Percentiles rank a stretch among this genome's conserved stretches.
phyloP scores from a whole-genome alignment of 345 rosid genomes.

The Eucalyptus viminalis region DNA sequence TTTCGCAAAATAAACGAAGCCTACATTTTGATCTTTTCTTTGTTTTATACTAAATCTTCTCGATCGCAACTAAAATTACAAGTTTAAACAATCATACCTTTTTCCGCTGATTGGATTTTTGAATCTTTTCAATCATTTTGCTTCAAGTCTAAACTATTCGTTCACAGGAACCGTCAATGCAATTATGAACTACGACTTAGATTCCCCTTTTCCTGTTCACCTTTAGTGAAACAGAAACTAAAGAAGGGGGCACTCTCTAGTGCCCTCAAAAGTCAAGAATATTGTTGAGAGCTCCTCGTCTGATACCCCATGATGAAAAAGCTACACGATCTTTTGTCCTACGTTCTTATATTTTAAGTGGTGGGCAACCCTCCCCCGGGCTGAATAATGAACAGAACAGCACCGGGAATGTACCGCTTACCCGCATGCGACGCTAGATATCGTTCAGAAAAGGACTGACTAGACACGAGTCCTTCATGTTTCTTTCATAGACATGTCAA shows the following conservation, averaged over 20 bases:
- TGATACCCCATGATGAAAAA: neutral
- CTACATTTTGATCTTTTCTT: neutral
- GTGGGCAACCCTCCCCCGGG: neutral
- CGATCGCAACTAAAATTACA: neutral
- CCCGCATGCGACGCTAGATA: neutral
- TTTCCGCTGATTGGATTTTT: neutral
- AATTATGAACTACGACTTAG: neutral
- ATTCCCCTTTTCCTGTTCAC: neutral
- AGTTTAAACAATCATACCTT: neutral
- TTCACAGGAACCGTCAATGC: neutral
- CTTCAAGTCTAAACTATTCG: neutral
- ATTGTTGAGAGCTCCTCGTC: neutral
- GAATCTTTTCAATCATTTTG: neutral
- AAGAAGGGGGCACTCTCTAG: neutral
- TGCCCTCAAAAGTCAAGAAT: neutral
- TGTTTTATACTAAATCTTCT: neutral
- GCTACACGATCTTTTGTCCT: neutral
- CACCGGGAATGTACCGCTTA: neutral
- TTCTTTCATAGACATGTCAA: neutral
- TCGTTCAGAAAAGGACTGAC: neutral
- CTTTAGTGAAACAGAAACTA: neutral
- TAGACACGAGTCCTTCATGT: neutral
- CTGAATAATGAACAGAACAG: neutral
- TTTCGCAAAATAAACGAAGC: fast-evolving
- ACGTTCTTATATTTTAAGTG: neutral